Base-by-base conservation (phyloP, 495 filamentous ascomycete genomes). In the Penicillium dipodomyicola region DNA sequence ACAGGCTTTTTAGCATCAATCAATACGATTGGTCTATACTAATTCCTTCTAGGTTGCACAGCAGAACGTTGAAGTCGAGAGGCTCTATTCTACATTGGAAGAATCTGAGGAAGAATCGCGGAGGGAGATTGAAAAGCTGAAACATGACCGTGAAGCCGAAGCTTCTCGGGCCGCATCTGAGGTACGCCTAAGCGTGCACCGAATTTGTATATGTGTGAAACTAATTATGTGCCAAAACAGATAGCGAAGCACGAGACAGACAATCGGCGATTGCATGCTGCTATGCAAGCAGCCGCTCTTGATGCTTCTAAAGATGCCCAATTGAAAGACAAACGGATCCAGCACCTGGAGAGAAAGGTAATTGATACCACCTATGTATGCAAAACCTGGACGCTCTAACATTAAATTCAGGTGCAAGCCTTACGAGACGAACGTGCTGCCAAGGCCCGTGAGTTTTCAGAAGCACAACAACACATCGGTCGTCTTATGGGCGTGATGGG, bases 401-500 rank as follows among this genome's bases (percentile, higher is more conserved):
- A 1, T 11, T 29, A 0, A 23, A 0, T 44, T 12, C 37, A 79
- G 76, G 58, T 77, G 30, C 72, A 77, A 59, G 65, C 69, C 11
- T 56, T 78, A 32, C 70, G 70, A 14, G 65, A 74, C 37, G 72
- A 77, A 48, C 63, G 72, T 48, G 65, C 75, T 25, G 66, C 72
- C 19, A 77, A 76, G 56, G 72, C 76, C n/a, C 70, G 71, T 12
- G 77, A 82, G 49, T 77, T 82, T 39, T 72, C 69, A 1, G 75
- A 80, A 50, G 76, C 77, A 15, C 77, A 80, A 54, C 73, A 80
- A 42, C 76, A 80, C 20, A 78, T 78, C 33, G 61, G 75, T 20
- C 71, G 73, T 8, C 60, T 80, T 8, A 79, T 80, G 72, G 65
- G 60, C 17, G 72, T 82, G 3, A 80, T 79, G 76, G 75, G 72